These are phyloP conservation scores for Fraxinus anomala DNA, from an alignment of 257 asterid genomes.

Conservation along the genomic window DNA sequence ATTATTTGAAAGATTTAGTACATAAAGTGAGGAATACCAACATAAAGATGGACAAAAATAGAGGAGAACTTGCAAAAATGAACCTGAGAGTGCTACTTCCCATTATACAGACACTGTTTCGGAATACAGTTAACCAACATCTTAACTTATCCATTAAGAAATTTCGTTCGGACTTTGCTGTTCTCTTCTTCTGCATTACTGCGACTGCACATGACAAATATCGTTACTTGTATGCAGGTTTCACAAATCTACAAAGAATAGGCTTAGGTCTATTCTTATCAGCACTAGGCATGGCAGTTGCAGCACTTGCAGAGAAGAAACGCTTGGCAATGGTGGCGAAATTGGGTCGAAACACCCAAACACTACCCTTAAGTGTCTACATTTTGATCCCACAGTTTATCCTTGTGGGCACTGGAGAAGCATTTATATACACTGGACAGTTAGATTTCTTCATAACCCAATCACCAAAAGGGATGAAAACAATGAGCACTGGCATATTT, in stretches of 20 bases:
- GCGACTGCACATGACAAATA: neutral
- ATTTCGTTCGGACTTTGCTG: neutral
- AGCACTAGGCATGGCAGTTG: slow-evolving; percentile 43
- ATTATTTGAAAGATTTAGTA: too few species aligned
- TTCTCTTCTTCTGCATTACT: neutral
- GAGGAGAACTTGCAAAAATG: too few species aligned
- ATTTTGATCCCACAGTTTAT: slow-evolving; percentile 48
- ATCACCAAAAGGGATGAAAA: slow-evolving; percentile 55
- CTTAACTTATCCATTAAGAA: neutral
- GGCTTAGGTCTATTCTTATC: slow-evolving; percentile 44
- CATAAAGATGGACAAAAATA: too few species aligned
- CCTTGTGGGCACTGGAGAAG: slow-evolving; percentile 47
- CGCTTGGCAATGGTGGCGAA: slow-evolving; percentile 29
- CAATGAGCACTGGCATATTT: slow-evolving; percentile 46
- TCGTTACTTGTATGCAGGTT: slow-evolving; percentile 24
- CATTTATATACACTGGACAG: slow-evolving; percentile 46
- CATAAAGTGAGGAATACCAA: too few species aligned
- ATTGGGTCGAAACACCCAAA: neutral
- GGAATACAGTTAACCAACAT: neutral
- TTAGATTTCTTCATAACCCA: slow-evolving; percentile 47
- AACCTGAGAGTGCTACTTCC: too few species aligned
- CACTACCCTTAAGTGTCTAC: slow-evolving; percentile 39
- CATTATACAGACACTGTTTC: too few species aligned
- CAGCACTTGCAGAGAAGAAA: slow-evolving; percentile 42
- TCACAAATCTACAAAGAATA: slow-evolving; percentile 43